Percentiles rank a stretch among this genome's conserved stretches.
Evolutionary conservation across 179 eudicot species (phyloP).

Genomic region (Gypsophila paniculata): DNA sequence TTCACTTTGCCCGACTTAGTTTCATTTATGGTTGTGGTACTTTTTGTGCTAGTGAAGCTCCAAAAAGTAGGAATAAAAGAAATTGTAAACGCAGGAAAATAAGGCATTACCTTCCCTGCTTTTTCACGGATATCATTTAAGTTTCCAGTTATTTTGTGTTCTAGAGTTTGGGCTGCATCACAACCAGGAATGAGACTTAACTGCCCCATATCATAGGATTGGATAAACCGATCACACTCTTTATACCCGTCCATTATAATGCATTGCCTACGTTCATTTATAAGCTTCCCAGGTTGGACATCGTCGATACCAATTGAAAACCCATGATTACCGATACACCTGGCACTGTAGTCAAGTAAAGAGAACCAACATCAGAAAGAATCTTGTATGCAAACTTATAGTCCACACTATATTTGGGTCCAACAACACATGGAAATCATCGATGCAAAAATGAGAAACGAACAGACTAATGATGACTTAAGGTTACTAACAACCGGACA

Average conservation of each 20-base stretch:
- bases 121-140: constrained; percentile 69
- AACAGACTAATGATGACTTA: not conserved
- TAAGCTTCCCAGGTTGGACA: constrained; percentile 64
- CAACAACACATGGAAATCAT: not conserved
- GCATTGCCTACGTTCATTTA: constrained; percentile 40
- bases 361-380: constrained; percentile 1
- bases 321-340: constrained; percentile 98
- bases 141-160: constrained; percentile 50
- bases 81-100: not conserved
- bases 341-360: constrained; percentile 54
- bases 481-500: not conserved
- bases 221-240: constrained; percentile 52
- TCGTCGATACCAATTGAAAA: constrained; percentile 97
- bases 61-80: not conserved
- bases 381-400: not conserved
- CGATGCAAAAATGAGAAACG: not conserved
- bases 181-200: constrained; percentile 65
- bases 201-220: constrained; percentile 46
- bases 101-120: constrained; percentile 49
- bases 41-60: not conserved
- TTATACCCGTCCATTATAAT: constrained; percentile 44
- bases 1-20: no score
- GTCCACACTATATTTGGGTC: not conserved
- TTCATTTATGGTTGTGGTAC: no score
- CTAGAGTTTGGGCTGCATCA: constrained; percentile 79